Evolutionary conservation across 495 filamentous ascomycete genomes (phyloP), one percentile per base, ranked within the genome.

Genomic region (Neurospora discreta): DNA sequence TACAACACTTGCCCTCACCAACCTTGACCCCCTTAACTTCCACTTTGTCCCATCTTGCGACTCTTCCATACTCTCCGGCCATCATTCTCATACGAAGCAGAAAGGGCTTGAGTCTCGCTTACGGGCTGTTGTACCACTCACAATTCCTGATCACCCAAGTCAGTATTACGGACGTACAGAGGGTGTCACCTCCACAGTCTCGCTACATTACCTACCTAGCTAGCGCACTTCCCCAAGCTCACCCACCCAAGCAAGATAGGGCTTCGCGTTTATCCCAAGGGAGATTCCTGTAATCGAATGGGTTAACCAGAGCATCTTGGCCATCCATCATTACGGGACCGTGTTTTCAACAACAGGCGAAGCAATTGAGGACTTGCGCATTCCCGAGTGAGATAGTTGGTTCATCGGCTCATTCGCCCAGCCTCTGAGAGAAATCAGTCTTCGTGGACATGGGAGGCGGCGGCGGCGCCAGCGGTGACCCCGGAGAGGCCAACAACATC

Each of bases 401-500:
- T 33, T 1, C 15, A 18, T 60, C 52, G 52, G 52, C 52, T 60
- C 7, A 33, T 5, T 60, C 26, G 15, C 52, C 52, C 52, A 60
- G 52, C 26, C 15, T 60, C 15, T 18, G 26, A 60, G 52, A 60
- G 13, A 33, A 18, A 9, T 36, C 23, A 18, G 16, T 18, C 23
- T 71, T 38, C 26, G 44, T 36, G 44, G 70, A 36, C 15, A 71
- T 71, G 70, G 70, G 70, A 42, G 70, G 70, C 30, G 68, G 70
- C 20, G 68, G 39, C 33, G 68, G 38, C 73, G 67, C 18, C 65
- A 68, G 65, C 68, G 70, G 39, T 39, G 74, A 42, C 72, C 69
- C 39, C 18, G 74, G 0, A 30, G 73, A 70, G 69, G 76, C 69
- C 74, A 26, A 69, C 44, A 5, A 16, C 67, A 33, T 72, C 71